These are phyloP conservation scores for Talaromyces ruber DNA, from an alignment of 495 filamentous ascomycete species.

Conservation along the genomic window DNA sequence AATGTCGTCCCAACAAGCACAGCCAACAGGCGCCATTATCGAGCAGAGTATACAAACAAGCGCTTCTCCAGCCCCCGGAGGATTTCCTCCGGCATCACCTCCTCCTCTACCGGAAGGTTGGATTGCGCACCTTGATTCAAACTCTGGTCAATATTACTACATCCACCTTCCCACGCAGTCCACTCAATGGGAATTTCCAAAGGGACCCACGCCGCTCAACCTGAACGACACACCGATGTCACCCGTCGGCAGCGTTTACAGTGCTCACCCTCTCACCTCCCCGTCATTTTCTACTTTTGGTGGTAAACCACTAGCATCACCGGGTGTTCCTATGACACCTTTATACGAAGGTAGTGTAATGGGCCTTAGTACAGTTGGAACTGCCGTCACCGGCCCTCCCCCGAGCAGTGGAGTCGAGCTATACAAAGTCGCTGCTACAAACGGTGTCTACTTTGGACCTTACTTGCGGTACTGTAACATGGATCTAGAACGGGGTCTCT, in stretches of 20 bases:
- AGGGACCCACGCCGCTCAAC: constrained; percentile 77
- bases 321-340: constrained; percentile 64
- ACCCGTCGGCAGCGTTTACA: constrained; percentile 70
- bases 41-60: constrained; percentile 27
- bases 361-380: constrained; percentile 66
- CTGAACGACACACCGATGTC: constrained; percentile 72
- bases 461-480: constrained; percentile 96
- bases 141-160: constrained; percentile 96
- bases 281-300: constrained; percentile 57
- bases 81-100: constrained; percentile 65
- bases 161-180: constrained; percentile 94
- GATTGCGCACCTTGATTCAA: constrained; percentile 94
- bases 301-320: constrained; percentile 69
- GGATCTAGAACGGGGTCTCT: constrained; percentile 85
- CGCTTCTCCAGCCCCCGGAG: constrained; percentile 42
- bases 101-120: constrained; percentile 94
- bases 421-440: constrained; percentile 87
- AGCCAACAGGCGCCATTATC: constrained; percentile 18
- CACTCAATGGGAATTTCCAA: constrained; percentile 98
- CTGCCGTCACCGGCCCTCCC: constrained; percentile 73
- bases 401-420: constrained; percentile 80
- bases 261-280: constrained; percentile 62
- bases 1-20: constrained; percentile 18
- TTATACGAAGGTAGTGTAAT: constrained; percentile 68
- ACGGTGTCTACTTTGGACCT: constrained; percentile 97